Evolutionary conservation across 345 rosid species (phyloP), one percentile per base, ranked within the genome.

Genomic region (Hibiscus syriacus): DNA sequence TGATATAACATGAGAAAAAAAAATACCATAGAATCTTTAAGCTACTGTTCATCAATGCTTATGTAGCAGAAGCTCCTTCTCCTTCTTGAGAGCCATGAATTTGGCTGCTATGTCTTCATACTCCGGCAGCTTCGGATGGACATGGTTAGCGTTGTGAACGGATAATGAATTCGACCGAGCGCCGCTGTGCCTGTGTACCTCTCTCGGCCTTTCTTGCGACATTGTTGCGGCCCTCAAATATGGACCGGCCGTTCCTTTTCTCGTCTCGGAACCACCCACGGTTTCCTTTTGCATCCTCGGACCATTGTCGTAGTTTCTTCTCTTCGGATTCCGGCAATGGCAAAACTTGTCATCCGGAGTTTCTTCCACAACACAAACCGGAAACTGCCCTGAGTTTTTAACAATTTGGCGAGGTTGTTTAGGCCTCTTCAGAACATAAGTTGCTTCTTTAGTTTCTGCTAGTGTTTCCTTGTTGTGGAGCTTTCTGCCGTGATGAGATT

Each of bases 121-220:
- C 63, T 90, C 89, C 16, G 97, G 97, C 76, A 92, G 73, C 78
- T 84, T 92, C n/a, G 97, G 98, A 64, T 92, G 97, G 45, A 92
- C 92, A 70, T 88, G 87, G 65, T 73, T 74, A 5, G 89, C 81
- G 46, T 80, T 55, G 56, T 60, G 74, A 41, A 64, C 41, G 1
- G 84, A 80, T 58, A 83, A 75, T 2, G 96, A 85, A 50, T 64
- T 72, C 13, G 81, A 73, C 17, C 88, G 62, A 13, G 17, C 52
- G 36, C 73, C 16, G 46, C 57, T 69, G n/a, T 69, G 78, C 23
- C 4, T 26, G 9, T 36, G 17, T 13, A 34, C n/a, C 7, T 66
- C 70, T 8, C 74, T 84, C 5, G 70, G 66, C 67, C 86, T 50
- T 67, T 70, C 81, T 55, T 79, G 85, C 0, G 87, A 90, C 92